These are phyloP conservation scores for Moniliella sp. DNA, from an alignment of 1,284 basidiomycete species.

Conservation along the genomic window DNA sequence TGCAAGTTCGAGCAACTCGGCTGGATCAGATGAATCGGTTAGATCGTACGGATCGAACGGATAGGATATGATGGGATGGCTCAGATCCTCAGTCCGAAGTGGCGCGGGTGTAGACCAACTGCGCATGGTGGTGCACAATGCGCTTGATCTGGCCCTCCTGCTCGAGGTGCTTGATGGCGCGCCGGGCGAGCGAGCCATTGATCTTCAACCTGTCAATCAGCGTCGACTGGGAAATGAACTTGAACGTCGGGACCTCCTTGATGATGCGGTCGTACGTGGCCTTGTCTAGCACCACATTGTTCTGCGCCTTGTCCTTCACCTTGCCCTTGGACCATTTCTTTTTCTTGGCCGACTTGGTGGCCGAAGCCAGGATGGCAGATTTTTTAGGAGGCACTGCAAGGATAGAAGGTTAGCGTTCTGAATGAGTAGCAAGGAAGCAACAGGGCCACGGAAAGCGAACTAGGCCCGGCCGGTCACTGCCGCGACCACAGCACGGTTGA, in stretches of 20 bases:
- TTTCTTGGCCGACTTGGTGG: slow-evolving; percentile 50
- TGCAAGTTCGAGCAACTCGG: no score
- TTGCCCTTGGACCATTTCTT: slow-evolving; percentile 99
- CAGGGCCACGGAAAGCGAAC: no score
- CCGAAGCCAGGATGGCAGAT: slow-evolving; percentile 31
- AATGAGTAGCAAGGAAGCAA: no score
- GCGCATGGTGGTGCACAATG: slow-evolving; percentile 81
- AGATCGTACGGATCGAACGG: no score
- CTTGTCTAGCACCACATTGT: slow-evolving; percentile 56
- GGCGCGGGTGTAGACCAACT: slow-evolving; percentile 90
- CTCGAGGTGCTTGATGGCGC: slow-evolving; percentile 80
- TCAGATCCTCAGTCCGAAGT: no score
- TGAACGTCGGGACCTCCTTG: slow-evolving; percentile 98
- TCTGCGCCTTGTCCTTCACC: slow-evolving; percentile 80
- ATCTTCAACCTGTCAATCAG: slow-evolving; percentile 92
- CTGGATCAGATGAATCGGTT: no score
- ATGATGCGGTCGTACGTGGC: slow-evolving; percentile 75
- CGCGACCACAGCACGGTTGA: no score
- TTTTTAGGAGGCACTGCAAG: slow-evolving; percentile 33
- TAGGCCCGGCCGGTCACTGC: no score
- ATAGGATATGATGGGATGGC: no score
- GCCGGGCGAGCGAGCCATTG: slow-evolving; percentile 78
- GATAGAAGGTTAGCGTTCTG: no score
- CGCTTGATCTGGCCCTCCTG: slow-evolving; percentile 86
- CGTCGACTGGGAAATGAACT: slow-evolving; percentile 69